Percentiles rank a stretch among this genome's conserved stretches.
phyloP scores from a whole-genome alignment of 2,329 filamentous ascomycete genomes.

The Fusarium paranaense region DNA sequence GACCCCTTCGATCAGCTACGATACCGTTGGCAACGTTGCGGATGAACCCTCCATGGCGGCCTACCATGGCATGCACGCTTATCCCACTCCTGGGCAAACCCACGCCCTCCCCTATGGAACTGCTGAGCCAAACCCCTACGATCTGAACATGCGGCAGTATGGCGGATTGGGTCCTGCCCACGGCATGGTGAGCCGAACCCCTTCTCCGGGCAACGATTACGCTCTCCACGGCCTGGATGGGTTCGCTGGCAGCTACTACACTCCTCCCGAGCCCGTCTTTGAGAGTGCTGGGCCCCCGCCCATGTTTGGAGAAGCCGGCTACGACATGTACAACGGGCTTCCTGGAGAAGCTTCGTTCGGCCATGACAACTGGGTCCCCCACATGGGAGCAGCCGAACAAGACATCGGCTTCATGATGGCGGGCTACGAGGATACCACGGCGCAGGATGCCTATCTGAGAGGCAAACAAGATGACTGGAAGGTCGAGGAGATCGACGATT shows the following conservation, averaged over 20 bases:
- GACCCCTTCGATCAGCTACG: slow-evolving; percentile 26
- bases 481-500: slow-evolving; percentile 49
- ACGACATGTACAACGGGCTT: slow-evolving; percentile 24
- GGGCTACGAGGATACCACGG: slow-evolving; percentile 22
- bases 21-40: slow-evolving; percentile 10
- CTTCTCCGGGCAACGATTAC: slow-evolving; percentile 38
- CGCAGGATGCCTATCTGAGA: slow-evolving; percentile 47
- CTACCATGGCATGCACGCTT: slow-evolving; percentile 31
- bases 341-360: slow-evolving; percentile 13
- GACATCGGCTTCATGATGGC: slow-evolving; percentile 19
- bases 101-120: slow-evolving; percentile 26
- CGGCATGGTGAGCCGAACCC: slow-evolving; percentile 31
- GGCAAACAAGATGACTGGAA: slow-evolving; percentile 51
- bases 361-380: slow-evolving; percentile 27
- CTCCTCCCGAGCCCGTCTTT: slow-evolving; percentile 9
- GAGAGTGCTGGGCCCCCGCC: slow-evolving; percentile 2
- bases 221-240: slow-evolving; percentile 19
- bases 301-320: slow-evolving; percentile 19
- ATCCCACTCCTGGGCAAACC: slow-evolving; percentile 19
- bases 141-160: slow-evolving; percentile 22
- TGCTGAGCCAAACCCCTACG: slow-evolving; percentile 26
- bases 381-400: slow-evolving; percentile 11
- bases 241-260: slow-evolving; percentile 24
- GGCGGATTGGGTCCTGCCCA: slow-evolving; percentile 10
- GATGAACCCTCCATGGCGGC: slow-evolving; percentile 4